Conservation (phyloP, 805 yeast species). For the Alloascoidea hylecoeti region DNA sequence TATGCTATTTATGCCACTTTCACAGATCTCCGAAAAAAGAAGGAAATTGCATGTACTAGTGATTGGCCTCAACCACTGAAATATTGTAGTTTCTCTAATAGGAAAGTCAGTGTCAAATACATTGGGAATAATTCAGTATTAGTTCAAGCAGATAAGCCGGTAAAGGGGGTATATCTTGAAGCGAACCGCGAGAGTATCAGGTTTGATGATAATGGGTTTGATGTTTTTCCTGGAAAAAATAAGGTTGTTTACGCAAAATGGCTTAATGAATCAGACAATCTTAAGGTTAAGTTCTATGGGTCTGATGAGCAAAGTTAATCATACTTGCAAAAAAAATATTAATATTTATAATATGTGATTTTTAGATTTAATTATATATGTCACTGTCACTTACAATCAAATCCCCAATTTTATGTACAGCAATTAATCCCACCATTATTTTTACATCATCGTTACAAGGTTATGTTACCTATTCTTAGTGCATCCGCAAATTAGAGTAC, state of each 20-base stretch:
- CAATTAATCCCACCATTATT: no score
- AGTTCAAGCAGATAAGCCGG: constrained; percentile 20
- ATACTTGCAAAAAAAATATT: no score
- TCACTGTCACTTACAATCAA: no score
- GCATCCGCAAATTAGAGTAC: no score
- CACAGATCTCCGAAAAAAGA: constrained; percentile 7
- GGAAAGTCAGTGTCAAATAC: constrained; percentile 11
- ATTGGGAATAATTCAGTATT: constrained; percentile 15
- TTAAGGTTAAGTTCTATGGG: no score
- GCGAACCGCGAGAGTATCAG: constrained; percentile 13
- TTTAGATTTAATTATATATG: no score
- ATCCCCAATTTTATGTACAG: no score
- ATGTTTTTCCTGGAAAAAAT: constrained; percentile 26
- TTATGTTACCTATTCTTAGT: no score
- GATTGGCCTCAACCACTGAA: constrained; percentile 41
- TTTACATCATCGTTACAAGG: no score
- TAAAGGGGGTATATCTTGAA: constrained; percentile 28
- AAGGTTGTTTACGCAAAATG: constrained; percentile 6
- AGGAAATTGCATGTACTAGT: constrained; percentile 18
- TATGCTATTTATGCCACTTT: constrained; percentile 10
- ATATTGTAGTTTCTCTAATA: constrained; percentile 19
- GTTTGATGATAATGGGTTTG: constrained; percentile 32
- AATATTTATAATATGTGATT: no score
- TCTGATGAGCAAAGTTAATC: no score
- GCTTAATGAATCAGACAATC: constrained; percentile 1